Base-by-base conservation (phyloP, 2,329 filamentous ascomycete species). In the Exophiala calicioides region DNA sequence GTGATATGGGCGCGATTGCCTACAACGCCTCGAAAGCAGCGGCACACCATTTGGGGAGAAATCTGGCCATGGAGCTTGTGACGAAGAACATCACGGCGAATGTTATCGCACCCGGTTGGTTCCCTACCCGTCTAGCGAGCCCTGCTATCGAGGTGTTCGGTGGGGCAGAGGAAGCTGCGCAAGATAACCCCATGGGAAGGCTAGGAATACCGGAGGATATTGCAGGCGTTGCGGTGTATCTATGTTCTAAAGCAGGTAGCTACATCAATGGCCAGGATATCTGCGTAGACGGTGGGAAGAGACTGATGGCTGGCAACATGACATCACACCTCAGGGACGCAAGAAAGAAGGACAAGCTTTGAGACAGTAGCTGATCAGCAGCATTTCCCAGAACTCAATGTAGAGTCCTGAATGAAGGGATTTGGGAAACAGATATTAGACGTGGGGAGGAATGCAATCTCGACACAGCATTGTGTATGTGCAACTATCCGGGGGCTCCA, bases 141-240 rank as follows among this genome's bases (percentile, higher is more conserved):
- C 39, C 39, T 8, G 39, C 39, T 3, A 42, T 42, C 13, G 42
- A 45, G 21, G 20, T 13, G 12, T 36, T 30, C 13, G 33, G 33
- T 3, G 42, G 42, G 9, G 32, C 20, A 15, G 33, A 18, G 18
- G 42, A 13, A 5, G 34, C 42, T 4, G 26, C 32, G 4, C 68
- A 65, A 0, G 75, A 80, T 2, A 81, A 85, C 49, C 86, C 86
- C 7, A 62, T 88, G 57, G 77, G 79, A 0, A 70, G 86, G 26
- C 86, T 88, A 57, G 86, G 86, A 0, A 76, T 69, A 13, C 78
- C 82, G 1, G 69, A 82, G 62, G 86, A 90, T 64, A 81, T 87
- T 3, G 85, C 84, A 0, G 85, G 85, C 0, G 76, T 84, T 8
- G 87, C 84, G 62, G 66, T 90, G 47, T 89, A 85, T 66, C 65